Conservation (phyloP, 1,284 basidiomycete genomes). For the Neonothopanus nambi region DNA sequence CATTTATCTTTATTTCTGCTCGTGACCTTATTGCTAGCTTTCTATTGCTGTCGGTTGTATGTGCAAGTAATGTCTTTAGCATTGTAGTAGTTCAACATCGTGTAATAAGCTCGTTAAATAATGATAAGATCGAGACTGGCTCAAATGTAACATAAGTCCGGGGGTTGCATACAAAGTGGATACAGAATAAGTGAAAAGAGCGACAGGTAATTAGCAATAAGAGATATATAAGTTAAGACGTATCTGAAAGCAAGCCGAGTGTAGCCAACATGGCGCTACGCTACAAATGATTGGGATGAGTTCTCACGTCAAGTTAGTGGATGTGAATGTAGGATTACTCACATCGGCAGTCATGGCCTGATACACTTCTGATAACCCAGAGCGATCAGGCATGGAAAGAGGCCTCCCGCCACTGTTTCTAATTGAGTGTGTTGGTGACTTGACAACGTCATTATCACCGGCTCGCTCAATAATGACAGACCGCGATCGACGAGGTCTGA, state of each 20-base stretch:
- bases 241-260: constrained; percentile 36
- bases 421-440: constrained; percentile 4
- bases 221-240: constrained; percentile 19
- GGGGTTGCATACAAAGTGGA: neutral
- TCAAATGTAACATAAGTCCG: neutral
- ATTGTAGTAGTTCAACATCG: neutral
- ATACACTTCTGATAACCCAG: constrained; percentile 37
- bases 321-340: constrained; percentile 22
- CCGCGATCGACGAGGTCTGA: constrained; percentile 39
- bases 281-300: constrained; percentile 24
- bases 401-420: constrained; percentile 20
- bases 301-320: neutral
- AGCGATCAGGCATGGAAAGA: constrained; percentile 25
- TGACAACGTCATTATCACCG: constrained; percentile 1
- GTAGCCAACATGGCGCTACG: constrained; percentile 44
- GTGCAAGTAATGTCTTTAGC: neutral
- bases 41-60: constrained; percentile 10
- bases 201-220: constrained; percentile 7
- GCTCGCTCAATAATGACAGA: constrained; percentile 46
- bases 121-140: constrained; percentile 6
- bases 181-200: neutral
- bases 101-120: constrained; percentile 1
- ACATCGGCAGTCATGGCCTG: constrained; percentile 47
- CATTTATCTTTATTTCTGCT: constrained; percentile 20
- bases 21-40: constrained; percentile 23